Evolutionary conservation across 2,329 filamentous ascomycete species (phyloP).

Genomic region (Gnomoniopsis smithogilvyi): DNA sequence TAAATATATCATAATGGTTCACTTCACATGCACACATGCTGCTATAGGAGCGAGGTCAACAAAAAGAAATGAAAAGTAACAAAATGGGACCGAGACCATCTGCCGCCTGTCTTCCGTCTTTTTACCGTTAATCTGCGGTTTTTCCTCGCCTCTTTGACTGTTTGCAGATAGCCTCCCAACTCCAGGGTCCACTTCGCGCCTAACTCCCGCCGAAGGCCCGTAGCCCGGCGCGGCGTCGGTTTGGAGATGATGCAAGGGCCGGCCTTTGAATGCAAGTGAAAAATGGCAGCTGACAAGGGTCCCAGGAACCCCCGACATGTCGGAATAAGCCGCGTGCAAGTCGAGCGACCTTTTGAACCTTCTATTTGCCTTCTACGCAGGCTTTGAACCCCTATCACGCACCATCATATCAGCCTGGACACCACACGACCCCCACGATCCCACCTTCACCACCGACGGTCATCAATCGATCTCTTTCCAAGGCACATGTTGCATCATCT

Average conservation of each 20-base stretch:
- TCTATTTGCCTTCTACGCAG: conserved; percentile 12
- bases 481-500: not conserved
- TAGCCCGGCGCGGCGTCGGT: too few species aligned
- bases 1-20: too few species aligned
- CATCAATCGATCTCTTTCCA: conserved; percentile 1
- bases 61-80: not conserved
- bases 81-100: not conserved
- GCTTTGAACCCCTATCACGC: too few species aligned
- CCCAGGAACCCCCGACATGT: not conserved
- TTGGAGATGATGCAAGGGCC: too few species aligned
- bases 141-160: not conserved
- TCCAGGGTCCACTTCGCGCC: too few species aligned
- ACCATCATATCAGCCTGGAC: not conserved
- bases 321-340: not conserved
- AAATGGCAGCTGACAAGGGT: not conserved
- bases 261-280: not conserved
- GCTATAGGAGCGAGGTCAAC: not conserved
- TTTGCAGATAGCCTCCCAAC: too few species aligned
- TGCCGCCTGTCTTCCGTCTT: not conserved
- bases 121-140: not conserved
- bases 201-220: too few species aligned
- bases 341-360: conserved; percentile 8
- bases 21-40: too few species aligned
- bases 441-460: not conserved
- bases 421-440: not conserved